Conservation (phyloP, 202 grass and related monocot genomes). For the Dendrocalamus latiflorus region DNA sequence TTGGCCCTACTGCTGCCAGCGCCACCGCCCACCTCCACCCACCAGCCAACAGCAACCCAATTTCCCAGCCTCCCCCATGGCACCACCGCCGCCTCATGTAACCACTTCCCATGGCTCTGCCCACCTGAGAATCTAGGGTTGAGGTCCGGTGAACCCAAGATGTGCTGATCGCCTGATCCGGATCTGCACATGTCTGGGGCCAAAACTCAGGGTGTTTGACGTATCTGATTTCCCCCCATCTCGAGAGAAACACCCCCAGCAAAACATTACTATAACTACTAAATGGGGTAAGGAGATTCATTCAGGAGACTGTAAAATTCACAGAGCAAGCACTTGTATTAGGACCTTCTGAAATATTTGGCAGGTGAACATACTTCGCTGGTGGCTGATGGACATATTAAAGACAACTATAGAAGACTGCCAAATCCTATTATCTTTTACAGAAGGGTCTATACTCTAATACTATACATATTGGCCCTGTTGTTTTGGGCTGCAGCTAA, state of each 20-base stretch:
- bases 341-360: background rate
- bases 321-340: background rate
- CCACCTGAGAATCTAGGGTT: background rate
- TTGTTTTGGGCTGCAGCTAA: no score
- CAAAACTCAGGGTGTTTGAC: background rate
- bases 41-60: background rate
- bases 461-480: no score
- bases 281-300: background rate
- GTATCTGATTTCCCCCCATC: background rate
- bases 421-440: constrained; percentile 5
- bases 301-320: background rate
- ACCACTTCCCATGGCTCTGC: background rate
- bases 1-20: background rate
- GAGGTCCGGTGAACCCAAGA: background rate
- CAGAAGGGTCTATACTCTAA: background rate
- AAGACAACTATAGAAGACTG: background rate
- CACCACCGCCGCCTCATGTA: background rate
- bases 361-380: background rate
- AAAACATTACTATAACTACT: no score
- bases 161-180: no score
- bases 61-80: background rate
- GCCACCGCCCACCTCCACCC: background rate
- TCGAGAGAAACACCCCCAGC: background rate
- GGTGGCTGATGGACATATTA: background rate
- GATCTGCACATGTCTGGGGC: background rate